Evolutionary conservation across 1,284 basidiomycete species (phyloP), one percentile per base, ranked within the genome.

Genomic region (Ganoderma leucocontextum): DNA sequence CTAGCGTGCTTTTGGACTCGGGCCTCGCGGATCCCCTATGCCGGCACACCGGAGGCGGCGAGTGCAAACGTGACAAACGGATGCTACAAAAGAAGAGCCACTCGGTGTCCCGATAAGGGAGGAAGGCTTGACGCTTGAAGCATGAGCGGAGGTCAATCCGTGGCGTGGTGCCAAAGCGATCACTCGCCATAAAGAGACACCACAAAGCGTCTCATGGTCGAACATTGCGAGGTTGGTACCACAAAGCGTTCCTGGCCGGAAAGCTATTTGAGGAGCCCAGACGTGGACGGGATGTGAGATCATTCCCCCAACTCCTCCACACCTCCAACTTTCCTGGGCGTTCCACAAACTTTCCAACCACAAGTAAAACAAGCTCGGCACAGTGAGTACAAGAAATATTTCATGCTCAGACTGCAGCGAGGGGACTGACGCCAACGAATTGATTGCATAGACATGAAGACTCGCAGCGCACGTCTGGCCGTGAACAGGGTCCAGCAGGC

Each of bases 231-330:
- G 55, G 12, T 36, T 25, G 6, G 22, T 12, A 25, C 22, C 52
- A 72, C 70, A 72, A 72, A 72, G 70, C 60, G 57, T 39, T 42
- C 39, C 58, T 47, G 22, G 25, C 15, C 35, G 42, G 19, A 69
- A 67, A 63, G 42, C 67, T 72, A 72, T 72, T 65, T 72, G 55
- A 72, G 67, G 33, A 36, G 36, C 38, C 49, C 35, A 29, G 29
- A 25, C 25, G 39, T n/a, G 62, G 55, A 44, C 39, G 47, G 17
- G 25, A 49, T 13, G 41, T 36, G 44, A 53, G 65, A 59, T 42
- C 63, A 65, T 61, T 63, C 33, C 33, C 52, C 29, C 44, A 49
- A 55, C 29, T 41, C 49, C 44, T 25, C 64, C 60, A 15, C 19
- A 5, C 42, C 19, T 35, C 41, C 61, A 35, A 35, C 38, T 15